Evolutionary conservation across 441 rosid genomes (phyloP).

Genomic region (Gossypium schwendimanii): DNA sequence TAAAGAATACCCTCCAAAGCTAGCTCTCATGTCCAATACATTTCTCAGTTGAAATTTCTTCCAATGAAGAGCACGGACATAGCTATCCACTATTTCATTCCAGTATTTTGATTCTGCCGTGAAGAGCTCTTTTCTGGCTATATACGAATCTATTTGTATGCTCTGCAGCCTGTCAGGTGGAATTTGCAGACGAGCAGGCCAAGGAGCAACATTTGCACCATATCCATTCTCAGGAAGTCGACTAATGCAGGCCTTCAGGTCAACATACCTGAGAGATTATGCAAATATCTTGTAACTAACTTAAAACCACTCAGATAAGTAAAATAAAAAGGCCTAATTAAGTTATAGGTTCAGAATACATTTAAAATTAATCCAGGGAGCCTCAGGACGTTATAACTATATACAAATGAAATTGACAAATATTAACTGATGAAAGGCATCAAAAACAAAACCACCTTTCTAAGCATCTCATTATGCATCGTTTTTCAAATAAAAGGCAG

Average conservation of each 20-base stretch:
- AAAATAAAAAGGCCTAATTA: neutral
- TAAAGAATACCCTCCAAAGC: slow-evolving; percentile 81
- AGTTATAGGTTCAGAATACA: neutral
- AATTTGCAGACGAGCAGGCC: slow-evolving; percentile 83
- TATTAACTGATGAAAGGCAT: neutral
- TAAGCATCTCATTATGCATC: neutral
- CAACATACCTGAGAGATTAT: slow-evolving; percentile 54
- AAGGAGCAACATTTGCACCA: slow-evolving; percentile 60
- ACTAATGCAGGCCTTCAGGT: slow-evolving; percentile 79
- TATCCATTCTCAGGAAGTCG: slow-evolving; percentile 79
- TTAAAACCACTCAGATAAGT: slow-evolving; percentile 10
- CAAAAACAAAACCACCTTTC: neutral
- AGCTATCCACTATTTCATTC: slow-evolving; percentile 66
- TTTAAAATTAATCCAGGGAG: neutral
- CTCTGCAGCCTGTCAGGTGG: slow-evolving; percentile 93
- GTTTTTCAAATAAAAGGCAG: slow-evolving; percentile 3
- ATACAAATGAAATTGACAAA: neutral
- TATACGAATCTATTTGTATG: slow-evolving; percentile 71
- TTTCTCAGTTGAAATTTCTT: slow-evolving; percentile 77
- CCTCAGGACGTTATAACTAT: neutral
- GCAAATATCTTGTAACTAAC: neutral
- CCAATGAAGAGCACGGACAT: slow-evolving; percentile 71
- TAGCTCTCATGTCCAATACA: slow-evolving; percentile 93
- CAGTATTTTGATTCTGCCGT: slow-evolving; percentile 87
- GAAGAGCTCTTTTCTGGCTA: slow-evolving; percentile 85